phyloP scores from a whole-genome alignment of 805 yeast species.

The Yarrowia sp. region DNA sequence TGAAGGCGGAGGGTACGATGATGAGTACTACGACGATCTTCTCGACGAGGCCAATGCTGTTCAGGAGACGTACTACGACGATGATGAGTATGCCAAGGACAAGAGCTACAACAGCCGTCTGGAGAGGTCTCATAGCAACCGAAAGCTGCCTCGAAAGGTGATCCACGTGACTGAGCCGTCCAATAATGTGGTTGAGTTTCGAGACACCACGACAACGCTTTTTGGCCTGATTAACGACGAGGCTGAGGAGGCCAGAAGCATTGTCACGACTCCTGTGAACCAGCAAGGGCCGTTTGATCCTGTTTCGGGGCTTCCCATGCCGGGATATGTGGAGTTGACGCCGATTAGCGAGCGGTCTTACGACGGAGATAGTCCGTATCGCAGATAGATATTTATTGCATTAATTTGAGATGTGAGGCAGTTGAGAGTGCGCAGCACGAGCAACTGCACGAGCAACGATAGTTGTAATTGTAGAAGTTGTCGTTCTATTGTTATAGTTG shows the following conservation, averaged over 20 bases:
- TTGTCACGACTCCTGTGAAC: slow-evolving; percentile 1
- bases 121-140: slow-evolving; percentile 13
- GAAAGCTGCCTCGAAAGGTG: slow-evolving; percentile 8
- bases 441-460: too few species aligned
- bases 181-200: not conserved
- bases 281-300: slow-evolving; percentile 19
- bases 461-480: too few species aligned
- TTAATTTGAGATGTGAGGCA: not conserved
- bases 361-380: slow-evolving; percentile 10
- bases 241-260: not conserved
- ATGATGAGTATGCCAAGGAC: not conserved
- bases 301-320: not conserved
- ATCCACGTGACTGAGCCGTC: not conserved
- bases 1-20: not conserved
- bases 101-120: not conserved
- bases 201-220: slow-evolving; percentile 1
- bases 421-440: too few species aligned
- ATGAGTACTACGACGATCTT: slow-evolving; percentile 3
- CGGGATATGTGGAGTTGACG: slow-evolving; percentile 16
- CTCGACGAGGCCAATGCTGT: slow-evolving; percentile 19
- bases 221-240: slow-evolving; percentile 3
- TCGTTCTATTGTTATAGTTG: too few species aligned
- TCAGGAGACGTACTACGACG: slow-evolving; percentile 5
- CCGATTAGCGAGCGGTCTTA: slow-evolving; percentile 15
- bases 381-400: slow-evolving; percentile 11